Evolutionary conservation across 169 alveolate genomes (phyloP), one percentile per base, ranked within the genome.

Genomic region (Cryptosporidium meleagridis): DNA sequence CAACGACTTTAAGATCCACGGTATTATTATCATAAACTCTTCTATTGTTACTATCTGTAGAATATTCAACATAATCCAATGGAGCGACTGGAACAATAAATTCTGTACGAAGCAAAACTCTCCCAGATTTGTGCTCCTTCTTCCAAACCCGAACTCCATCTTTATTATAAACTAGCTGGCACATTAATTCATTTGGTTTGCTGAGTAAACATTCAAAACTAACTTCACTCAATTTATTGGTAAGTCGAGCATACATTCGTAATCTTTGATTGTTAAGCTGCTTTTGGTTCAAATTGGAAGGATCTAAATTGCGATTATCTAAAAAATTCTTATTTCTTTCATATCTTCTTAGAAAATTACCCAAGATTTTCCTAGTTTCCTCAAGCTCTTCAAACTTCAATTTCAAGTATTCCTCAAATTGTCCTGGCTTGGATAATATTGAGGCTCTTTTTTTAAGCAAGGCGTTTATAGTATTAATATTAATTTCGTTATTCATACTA

Each of bases 111-210:
- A 92, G 35, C 1, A 89, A 73, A 35, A 92, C 68, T 41, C 87
- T 53, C 2, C 94, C 93, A n/a, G 86, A 85, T 5, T 91, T 92
- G 18, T 85, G 58, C 31, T 92, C 95, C 16, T 85, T 89, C 75
- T 91, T 92, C 95, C 95, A 92, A 8, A 92, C 95, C 18, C 87
- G 71, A 21, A 92, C 51, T 51, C 95, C 95, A 68, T 92, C 92
- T 44, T 92, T 75, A 44, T 92, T 84, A 55, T 91, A 91, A n/a
- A 51, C 85, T 35, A 85, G 45, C 31, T 80, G 89, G 35, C 89
- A 80, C 33, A n/a, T 18, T 26, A 29, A 48, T 65, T 80, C 89
- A 44, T 16, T 41, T 80, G 89, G 80, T 26, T 18, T 80, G 37
- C 41, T 80, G 23, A 80, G 21, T 65, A 80, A 23, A 44, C 89